Evolutionary conservation across 2,329 filamentous ascomycete species (phyloP).

Genomic region (Cladophialophora exuberans): DNA sequence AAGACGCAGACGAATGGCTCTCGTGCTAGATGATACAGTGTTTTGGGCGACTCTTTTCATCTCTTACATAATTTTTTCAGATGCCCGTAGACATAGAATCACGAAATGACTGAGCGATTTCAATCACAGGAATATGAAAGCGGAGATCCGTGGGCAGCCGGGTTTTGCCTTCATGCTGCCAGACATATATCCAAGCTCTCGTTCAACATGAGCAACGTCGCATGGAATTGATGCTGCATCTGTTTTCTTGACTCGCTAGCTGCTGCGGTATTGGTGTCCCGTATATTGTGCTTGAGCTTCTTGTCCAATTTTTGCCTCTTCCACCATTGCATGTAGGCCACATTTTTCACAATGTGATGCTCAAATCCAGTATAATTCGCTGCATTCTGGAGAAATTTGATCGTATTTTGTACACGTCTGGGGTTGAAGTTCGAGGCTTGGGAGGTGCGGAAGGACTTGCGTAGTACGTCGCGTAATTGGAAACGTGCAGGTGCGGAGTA

Average conservation of each 20-base stretch:
- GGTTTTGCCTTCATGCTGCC: neutral
- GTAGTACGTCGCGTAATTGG: constrained; percentile 52
- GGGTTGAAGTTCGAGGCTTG: constrained; percentile 43
- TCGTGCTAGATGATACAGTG: neutral
- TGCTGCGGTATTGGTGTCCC: constrained; percentile 33
- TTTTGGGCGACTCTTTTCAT: too few species aligned
- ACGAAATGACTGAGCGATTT: too few species aligned
- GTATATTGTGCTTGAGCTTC: constrained; percentile 34
- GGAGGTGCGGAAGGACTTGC: constrained; percentile 46
- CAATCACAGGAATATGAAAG: too few species aligned
- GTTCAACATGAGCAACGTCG: constrained; percentile 51
- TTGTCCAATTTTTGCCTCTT: constrained; percentile 40
- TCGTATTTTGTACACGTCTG: constrained; percentile 47
- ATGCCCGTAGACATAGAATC: too few species aligned
- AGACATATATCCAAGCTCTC: constrained; percentile 53
- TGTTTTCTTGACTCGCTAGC: constrained; percentile 38
- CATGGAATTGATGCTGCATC: constrained; percentile 46
- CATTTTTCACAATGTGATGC: constrained; percentile 51
- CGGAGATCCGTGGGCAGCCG: too few species aligned
- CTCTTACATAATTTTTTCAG: too few species aligned
- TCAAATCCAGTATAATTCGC: constrained; percentile 45
- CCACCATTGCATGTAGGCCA: constrained; percentile 50
- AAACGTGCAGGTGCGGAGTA: constrained; percentile 62
- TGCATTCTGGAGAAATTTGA: constrained; percentile 50
- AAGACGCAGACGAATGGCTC: constrained; percentile 20